Evolutionary conservation across 345 rosid genomes (phyloP), one percentile per base, ranked within the genome.

Genomic region (Viola odorata): DNA sequence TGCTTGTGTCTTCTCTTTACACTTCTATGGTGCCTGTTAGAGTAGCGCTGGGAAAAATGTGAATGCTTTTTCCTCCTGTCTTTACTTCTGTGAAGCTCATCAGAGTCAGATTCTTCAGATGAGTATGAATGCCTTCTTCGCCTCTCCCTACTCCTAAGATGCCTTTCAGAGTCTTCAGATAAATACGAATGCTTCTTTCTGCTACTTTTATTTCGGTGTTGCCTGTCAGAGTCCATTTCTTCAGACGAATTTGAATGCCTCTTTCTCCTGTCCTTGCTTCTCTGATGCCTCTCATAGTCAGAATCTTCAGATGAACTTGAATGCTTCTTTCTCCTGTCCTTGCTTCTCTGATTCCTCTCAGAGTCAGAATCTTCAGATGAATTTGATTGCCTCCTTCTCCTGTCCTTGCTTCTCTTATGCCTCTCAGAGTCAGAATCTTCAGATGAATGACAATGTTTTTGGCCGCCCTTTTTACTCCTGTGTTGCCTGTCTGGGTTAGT

Each of bases 401-500:
- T 69, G 59, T 73, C 70, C 14, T 56, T 16, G 40, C 40, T 66
- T 45, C 67, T 64, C 49, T 69, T 55, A 61, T 55, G 70, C 60
- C 72, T 79, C 57, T 72, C 72, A 7, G 58, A 45, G 37, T 76
- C 81, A 9, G 8, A 58, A 72, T 67, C 77, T 61, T 77, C 81
- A 40, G 77, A 71, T 8, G 76, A 69, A 50, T 49, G 15, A 10
- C 80, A 65, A 15, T 59, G 73, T 53, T 49, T 77, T 37, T 66
- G 32, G 32, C 32, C 59, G 62, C 62, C 63, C 23, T 49, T 51
- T 41, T 23, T 23, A 23, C 65, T 68, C 60, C 60, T 53, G 23
- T 76, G 48, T 60, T 65, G 69, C 62, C 70, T 80, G 57, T 70
- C 65, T 5, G 58, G 50, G 40, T 78, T 78, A 12, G 3, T 50